phyloP scores from a whole-genome alignment of 192 early-diverging fungal species.

The Phlyctochytrium bullatum region DNA sequence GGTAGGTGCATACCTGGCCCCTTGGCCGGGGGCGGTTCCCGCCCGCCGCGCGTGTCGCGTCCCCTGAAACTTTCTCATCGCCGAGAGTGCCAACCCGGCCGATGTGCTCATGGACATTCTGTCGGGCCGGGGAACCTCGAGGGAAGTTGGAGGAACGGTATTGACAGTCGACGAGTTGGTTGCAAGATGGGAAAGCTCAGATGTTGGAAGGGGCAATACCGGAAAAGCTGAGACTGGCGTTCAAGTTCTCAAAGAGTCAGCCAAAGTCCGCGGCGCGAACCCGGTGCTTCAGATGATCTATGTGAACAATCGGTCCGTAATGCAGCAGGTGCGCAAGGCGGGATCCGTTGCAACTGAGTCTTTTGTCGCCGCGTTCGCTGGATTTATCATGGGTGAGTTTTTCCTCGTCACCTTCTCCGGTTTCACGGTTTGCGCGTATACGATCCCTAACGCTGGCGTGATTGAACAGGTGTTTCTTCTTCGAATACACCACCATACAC shows the following conservation, averaged over 20 bases:
- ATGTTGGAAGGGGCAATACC: no score
- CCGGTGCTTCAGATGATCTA: no score
- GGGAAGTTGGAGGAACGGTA: background rate
- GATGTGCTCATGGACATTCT: conserved; percentile 54
- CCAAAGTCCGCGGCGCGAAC: background rate
- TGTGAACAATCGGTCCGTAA: conserved; percentile 4
- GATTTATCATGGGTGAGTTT: conserved; percentile 33
- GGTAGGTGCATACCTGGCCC: no score
- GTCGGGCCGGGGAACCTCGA: conserved; percentile 28
- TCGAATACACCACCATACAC: conserved; percentile 1
- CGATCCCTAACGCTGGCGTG: conserved; percentile 34
- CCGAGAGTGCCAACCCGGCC: conserved; percentile 40
- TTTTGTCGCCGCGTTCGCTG: conserved; percentile 25
- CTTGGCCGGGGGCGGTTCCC: no score
- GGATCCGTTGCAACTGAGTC: conserved; percentile 26
- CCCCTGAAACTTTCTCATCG: no score
- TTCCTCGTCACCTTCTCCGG: conserved; percentile 39
- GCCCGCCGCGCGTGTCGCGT: no score
- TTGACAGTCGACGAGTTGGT: background rate
- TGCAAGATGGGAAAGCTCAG: conserved; percentile 10
- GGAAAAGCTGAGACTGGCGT: background rate
- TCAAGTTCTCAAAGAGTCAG: background rate
- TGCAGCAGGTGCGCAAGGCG: no score
- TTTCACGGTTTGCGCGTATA: no score
- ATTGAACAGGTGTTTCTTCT: conserved; percentile 19